Conservation (phyloP, 1,284 basidiomycete species). For the Marasmius tenuissimus region DNA sequence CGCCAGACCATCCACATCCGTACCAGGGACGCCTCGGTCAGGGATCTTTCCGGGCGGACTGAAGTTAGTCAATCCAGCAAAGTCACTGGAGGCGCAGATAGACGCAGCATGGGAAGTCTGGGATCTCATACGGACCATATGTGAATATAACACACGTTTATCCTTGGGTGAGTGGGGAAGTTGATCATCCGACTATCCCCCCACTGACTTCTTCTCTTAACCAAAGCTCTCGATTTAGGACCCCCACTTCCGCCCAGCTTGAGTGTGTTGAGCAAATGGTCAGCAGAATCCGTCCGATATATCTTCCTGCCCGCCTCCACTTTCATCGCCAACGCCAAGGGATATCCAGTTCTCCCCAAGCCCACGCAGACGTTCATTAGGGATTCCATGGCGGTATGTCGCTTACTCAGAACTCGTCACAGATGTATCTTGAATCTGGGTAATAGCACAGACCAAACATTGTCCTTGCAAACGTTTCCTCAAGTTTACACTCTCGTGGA, state of each 20-base stretch:
- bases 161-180: constrained; percentile 59
- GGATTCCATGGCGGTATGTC: constrained; percentile 79
- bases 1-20: constrained; percentile 2
- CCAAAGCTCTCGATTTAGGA: constrained; percentile 83
- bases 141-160: constrained; percentile 83
- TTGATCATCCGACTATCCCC: not conserved
- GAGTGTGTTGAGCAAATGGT: constrained; percentile 81
- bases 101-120: constrained; percentile 97
- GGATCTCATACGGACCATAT: constrained; percentile 90
- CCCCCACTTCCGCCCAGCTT: constrained; percentile 80
- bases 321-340: constrained; percentile 96
- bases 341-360: constrained; percentile 96
- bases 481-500: constrained; percentile 71
- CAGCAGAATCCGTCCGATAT: constrained; percentile 86
- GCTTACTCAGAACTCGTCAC: constrained; percentile 9
- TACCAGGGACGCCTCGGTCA: constrained; percentile 32
- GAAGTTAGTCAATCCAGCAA: constrained; percentile 24
- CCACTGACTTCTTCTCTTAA: constrained; percentile 15
- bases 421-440: constrained; percentile 13
- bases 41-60: constrained; percentile 25
- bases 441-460: constrained; percentile 77
- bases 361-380: constrained; percentile 87
- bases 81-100: constrained; percentile 57
- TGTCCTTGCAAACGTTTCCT: constrained; percentile 71
- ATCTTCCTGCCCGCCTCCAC: constrained; percentile 87